Evolutionary conservation across 2,329 filamentous ascomycete genomes (phyloP).

Genomic region (Rhynchosporium secalis): DNA sequence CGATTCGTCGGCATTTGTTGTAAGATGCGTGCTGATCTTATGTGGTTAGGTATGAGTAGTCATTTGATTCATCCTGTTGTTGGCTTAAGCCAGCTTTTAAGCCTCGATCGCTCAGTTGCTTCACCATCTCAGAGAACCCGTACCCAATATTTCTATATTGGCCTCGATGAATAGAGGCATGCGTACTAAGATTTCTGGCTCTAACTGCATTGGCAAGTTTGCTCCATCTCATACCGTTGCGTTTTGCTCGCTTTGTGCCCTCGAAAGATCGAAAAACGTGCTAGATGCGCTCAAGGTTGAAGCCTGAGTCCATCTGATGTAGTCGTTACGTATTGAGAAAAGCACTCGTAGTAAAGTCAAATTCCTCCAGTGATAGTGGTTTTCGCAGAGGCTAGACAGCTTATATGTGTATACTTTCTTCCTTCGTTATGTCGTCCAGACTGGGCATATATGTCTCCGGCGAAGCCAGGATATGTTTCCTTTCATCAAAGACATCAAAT

Average conservation of each 20-base stretch:
- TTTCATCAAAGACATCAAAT: too few species aligned
- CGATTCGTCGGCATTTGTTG: background rate
- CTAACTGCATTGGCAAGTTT: constrained; percentile 1
- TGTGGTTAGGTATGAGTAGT: background rate
- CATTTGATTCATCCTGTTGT: background rate
- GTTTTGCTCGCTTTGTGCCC: background rate
- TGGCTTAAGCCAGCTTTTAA: background rate
- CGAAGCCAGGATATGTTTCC: too few species aligned
- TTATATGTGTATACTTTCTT: background rate
- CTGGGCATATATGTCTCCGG: too few species aligned
- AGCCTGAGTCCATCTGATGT: too few species aligned
- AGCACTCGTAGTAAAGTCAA: background rate
- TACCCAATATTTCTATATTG: background rate
- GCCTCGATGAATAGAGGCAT: constrained; percentile 7
- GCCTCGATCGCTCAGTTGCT: background rate
- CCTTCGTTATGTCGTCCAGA: too few species aligned
- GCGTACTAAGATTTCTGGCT: background rate
- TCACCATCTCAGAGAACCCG: background rate
- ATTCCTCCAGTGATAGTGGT: background rate
- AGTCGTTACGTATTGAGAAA: background rate
- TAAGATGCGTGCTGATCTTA: background rate
- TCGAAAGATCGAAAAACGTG: background rate
- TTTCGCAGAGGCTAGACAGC: background rate
- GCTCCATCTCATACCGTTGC: background rate
- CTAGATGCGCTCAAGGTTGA: background rate